phyloP scores from a whole-genome alignment of 352 stramenopile genomes.

The Nothophytophthora sp. region DNA sequence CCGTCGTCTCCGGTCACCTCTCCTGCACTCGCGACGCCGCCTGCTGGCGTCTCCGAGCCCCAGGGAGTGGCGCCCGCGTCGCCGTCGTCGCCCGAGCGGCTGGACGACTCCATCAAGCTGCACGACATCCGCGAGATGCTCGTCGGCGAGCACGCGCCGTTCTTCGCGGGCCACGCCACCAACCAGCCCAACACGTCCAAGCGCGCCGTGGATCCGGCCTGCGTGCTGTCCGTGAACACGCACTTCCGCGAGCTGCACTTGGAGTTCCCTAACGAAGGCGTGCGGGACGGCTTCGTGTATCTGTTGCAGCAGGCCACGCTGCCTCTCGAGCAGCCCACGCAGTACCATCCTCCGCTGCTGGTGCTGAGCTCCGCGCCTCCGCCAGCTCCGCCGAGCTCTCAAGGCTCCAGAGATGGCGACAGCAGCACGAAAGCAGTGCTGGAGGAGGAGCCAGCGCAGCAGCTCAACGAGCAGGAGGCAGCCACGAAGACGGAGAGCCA shows the following conservation, averaged over 20 bases:
- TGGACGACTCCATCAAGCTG: slow-evolving; percentile 66
- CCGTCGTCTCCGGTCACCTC: slow-evolving; percentile 32
- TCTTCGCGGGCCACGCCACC: slow-evolving; percentile 53
- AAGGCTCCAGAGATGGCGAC: not conserved
- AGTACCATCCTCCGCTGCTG: slow-evolving; percentile 17
- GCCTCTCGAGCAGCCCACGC: slow-evolving; percentile 30
- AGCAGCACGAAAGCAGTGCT: slow-evolving; percentile 10
- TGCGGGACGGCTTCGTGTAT: slow-evolving; percentile 68
- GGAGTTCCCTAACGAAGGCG: slow-evolving; percentile 66
- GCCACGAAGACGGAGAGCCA: not conserved
- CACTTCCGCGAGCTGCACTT: slow-evolving; percentile 70
- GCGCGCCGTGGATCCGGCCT: slow-evolving; percentile 51
- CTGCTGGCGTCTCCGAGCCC: too few species aligned
- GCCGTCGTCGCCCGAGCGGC: slow-evolving; percentile 22
- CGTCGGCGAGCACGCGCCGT: slow-evolving; percentile 44
- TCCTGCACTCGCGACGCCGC: slow-evolving; percentile 9
- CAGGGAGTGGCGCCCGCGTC: slow-evolving; percentile 12
- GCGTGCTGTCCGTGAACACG: slow-evolving; percentile 61
- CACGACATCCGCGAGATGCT: slow-evolving; percentile 56
- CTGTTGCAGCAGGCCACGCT: slow-evolving; percentile 68
- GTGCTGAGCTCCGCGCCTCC: slow-evolving; percentile 14
- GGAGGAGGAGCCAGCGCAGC: slow-evolving; percentile 12
- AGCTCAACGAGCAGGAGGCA: slow-evolving; percentile 1
- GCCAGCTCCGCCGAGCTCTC: slow-evolving; percentile 8
- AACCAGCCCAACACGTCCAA: slow-evolving; percentile 50